A percentile compares a stretch with the other conserved stretches of the same genome.
phyloP scores from a whole-genome alignment of 2,329 filamentous ascomycete species.

The Phyllosticta citriasiana region DNA sequence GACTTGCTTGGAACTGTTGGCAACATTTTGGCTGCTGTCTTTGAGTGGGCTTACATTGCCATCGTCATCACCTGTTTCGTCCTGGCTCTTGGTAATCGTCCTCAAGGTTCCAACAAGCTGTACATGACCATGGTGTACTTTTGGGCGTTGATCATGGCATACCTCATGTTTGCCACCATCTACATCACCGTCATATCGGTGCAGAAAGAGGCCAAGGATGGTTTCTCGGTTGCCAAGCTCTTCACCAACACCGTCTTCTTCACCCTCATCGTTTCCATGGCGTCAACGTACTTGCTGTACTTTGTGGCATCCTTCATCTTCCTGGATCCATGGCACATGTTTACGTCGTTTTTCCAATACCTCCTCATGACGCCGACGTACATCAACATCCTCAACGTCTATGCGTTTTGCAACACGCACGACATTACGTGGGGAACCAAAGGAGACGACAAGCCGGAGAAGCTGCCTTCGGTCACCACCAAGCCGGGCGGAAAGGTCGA shows the following conservation, averaged over 20 bases:
- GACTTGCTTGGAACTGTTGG: constrained; percentile 67
- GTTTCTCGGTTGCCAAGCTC: constrained; percentile 61
- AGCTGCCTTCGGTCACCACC: constrained; percentile 75
- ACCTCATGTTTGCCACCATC: constrained; percentile 87
- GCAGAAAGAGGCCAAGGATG: constrained; percentile 52
- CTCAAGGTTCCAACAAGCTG: constrained; percentile 83
- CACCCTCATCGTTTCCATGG: constrained; percentile 83
- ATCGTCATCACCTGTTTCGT: constrained; percentile 93
- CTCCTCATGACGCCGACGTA: constrained; percentile 91
- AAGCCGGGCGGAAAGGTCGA: constrained; percentile 96
- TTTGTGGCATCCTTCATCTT: constrained; percentile 84
- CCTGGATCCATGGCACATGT: constrained; percentile 98
- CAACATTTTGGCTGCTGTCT: constrained; percentile 73
- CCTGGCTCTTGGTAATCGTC: constrained; percentile 84
- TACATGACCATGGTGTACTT: constrained; percentile 99
- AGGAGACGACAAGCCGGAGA: constrained; percentile 90
- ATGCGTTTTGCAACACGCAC: constrained; percentile 97
- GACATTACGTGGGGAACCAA: constrained; percentile 98
- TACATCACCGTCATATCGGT: constrained; percentile 90
- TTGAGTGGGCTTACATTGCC: constrained; percentile 92
- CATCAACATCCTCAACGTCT: constrained; percentile 97
- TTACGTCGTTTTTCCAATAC: constrained; percentile 90
- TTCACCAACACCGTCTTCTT: constrained; percentile 87
- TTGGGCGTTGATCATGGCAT: constrained; percentile 92
- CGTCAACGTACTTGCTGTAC: constrained; percentile 90